Evolutionary conservation across 495 filamentous ascomycete genomes (phyloP).

Genomic region (Daldinia bambusicola): DNA sequence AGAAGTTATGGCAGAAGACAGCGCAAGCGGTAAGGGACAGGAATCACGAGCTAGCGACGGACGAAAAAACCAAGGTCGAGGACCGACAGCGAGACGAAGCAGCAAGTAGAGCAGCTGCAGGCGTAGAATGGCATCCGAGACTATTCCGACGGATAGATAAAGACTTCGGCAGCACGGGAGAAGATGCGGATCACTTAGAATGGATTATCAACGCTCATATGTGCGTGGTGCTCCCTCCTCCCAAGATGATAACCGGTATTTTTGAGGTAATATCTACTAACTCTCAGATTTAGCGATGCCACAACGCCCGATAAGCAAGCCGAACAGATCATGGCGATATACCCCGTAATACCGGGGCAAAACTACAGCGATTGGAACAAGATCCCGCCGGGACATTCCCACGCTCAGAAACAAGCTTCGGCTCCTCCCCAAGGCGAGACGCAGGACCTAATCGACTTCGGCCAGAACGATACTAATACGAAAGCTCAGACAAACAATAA

Average conservation of each 20-base stretch:
- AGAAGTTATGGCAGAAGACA: slow-evolving; percentile 84
- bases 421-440: slow-evolving; percentile 21
- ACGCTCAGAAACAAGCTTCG: slow-evolving; percentile 4
- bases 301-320: slow-evolving; percentile 76
- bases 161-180: slow-evolving; percentile 76
- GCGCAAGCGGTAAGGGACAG: slow-evolving; percentile 80
- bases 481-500: neutral
- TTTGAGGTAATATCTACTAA: slow-evolving; percentile 43
- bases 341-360: slow-evolving; percentile 85
- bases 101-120: slow-evolving; percentile 79
- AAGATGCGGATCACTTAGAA: slow-evolving; percentile 88
- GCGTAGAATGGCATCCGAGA: slow-evolving; percentile 87
- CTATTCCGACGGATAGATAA: slow-evolving; percentile 82
- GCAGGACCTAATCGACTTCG: slow-evolving; percentile 59
- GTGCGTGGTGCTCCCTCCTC: slow-evolving; percentile 59
- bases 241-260: neutral
- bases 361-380: slow-evolving; percentile 52
- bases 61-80: slow-evolving; percentile 95
- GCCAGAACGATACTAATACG: slow-evolving; percentile 47
- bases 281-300: slow-evolving; percentile 59
- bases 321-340: slow-evolving; percentile 86
- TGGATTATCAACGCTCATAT: slow-evolving; percentile 93
- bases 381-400: slow-evolving; percentile 50
- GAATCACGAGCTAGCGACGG: slow-evolving; percentile 90
- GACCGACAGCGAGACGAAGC: slow-evolving; percentile 91